A percentile compares a stretch with the other conserved stretches of the same genome.
Evolutionary conservation across 257 asterid genomes (phyloP).

Genomic region (Jasminum sambac): DNA sequence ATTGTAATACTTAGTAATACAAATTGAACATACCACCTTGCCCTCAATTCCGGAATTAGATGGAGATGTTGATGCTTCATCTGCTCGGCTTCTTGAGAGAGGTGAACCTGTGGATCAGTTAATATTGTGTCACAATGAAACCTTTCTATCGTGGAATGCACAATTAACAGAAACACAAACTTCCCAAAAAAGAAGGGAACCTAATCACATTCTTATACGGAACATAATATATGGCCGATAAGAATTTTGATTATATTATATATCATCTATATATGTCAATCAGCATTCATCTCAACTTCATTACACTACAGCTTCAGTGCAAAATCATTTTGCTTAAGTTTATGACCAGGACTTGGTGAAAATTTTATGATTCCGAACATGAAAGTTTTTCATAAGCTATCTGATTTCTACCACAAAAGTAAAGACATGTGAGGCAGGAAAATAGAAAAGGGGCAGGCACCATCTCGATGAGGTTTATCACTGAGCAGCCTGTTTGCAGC

Average conservation of each 20-base stretch:
- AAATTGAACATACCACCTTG: conserved; percentile 52
- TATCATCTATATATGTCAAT: conserved; percentile 10
- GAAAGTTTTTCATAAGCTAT: conserved; percentile 2
- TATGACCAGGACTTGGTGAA: background rate
- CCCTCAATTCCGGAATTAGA: conserved; percentile 56
- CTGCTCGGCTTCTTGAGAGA: conserved; percentile 71
- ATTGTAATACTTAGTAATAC: conserved; percentile 20
- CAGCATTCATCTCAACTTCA: background rate
- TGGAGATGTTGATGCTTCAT: conserved; percentile 57
- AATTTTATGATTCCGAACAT: background rate
- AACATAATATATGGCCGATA: conserved; percentile 4
- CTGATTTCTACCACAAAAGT: conserved; percentile 11
- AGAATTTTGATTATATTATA: conserved; percentile 12
- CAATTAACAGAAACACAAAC: conserved; percentile 15
- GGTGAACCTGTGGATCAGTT: conserved; percentile 58
- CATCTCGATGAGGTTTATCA: conserved; percentile 77
- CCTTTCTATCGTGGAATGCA: conserved; percentile 5
- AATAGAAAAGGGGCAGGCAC: conserved; percentile 35
- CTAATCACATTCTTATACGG: conserved; percentile 4
- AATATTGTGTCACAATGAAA: conserved; percentile 25
- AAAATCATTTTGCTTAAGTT: background rate
- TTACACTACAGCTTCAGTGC: background rate
- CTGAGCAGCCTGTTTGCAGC: conserved; percentile 68
- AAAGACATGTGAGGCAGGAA: background rate
- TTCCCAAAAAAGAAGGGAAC: conserved; percentile 10